Evolutionary conservation across 768 basidiomycete genomes (phyloP).

Genomic region (Agaricus blazei): DNA sequence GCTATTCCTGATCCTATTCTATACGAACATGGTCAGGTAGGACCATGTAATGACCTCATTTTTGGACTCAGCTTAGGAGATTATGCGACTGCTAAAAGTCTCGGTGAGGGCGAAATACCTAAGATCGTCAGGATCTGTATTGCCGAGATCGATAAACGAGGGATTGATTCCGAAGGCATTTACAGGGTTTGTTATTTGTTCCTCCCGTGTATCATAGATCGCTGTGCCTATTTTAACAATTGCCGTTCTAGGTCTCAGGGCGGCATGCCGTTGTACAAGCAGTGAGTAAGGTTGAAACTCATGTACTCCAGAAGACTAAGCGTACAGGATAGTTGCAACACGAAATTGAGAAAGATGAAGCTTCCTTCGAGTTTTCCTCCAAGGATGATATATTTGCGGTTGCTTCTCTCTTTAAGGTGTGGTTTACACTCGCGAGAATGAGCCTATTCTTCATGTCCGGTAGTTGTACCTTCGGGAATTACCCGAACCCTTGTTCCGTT

Average conservation of each 20-base stretch:
- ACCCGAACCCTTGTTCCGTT: slow-evolving; percentile 86
- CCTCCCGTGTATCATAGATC: neutral
- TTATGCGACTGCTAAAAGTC: slow-evolving; percentile 77
- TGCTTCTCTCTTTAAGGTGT: slow-evolving; percentile 79
- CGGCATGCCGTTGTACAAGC: slow-evolving; percentile 81
- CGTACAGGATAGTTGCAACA: slow-evolving; percentile 59
- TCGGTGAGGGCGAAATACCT: slow-evolving; percentile 70
- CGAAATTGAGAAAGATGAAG: slow-evolving; percentile 82
- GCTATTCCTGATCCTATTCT: slow-evolving; percentile 67
- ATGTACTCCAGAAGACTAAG: neutral
- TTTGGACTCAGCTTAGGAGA: slow-evolving; percentile 87
- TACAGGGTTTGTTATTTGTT: slow-evolving; percentile 51
- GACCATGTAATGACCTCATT: slow-evolving; percentile 82
- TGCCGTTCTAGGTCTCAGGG: slow-evolving; percentile 60
- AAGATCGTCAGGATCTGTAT: slow-evolving; percentile 80
- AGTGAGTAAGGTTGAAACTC: slow-evolving; percentile 34
- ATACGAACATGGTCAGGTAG: slow-evolving; percentile 76
- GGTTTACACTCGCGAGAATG: slow-evolving; percentile 11
- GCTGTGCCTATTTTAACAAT: neutral
- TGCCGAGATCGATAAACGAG: slow-evolving; percentile 75
- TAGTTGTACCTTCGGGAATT: slow-evolving; percentile 81
- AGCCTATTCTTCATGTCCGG: slow-evolving; percentile 9
- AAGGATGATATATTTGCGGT: slow-evolving; percentile 82
- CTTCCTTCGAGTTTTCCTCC: slow-evolving; percentile 64
- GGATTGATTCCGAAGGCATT: slow-evolving; percentile 74